Conservation (phyloP, 306 rosid genomes). For the Amphicarpaea edgeworthii region DNA sequence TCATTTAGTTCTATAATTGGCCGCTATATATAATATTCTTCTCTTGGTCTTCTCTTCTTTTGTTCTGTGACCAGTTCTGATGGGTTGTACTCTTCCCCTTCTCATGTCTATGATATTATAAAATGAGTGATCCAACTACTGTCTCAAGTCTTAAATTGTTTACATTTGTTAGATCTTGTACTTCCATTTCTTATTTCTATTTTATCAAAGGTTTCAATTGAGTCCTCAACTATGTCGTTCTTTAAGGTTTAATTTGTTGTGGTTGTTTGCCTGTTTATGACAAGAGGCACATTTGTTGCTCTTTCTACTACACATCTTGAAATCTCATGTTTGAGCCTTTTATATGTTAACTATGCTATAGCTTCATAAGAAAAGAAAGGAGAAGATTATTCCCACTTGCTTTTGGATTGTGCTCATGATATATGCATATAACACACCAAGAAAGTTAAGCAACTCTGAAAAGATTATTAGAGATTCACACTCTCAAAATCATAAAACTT, state of each 20-base stretch:
- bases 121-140: not conserved
- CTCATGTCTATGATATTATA: conserved; percentile 9
- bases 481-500: conserved; percentile 4
- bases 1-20: conserved; percentile 3
- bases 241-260: conserved; percentile 25
- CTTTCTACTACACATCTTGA: conserved; percentile 8
- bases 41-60: not conserved
- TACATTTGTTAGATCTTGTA: conserved; percentile 1
- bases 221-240: conserved; percentile 8
- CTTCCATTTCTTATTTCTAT: not conserved
- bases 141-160: conserved; percentile 1
- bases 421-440: conserved; percentile 2
- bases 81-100: not conserved
- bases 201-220: conserved; percentile 11
- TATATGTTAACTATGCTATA: too few relatives aligned
- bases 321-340: too few relatives aligned
- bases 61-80: conserved; percentile 17
- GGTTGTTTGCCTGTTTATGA: conserved; percentile 8
- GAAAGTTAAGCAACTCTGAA: conserved; percentile 19
- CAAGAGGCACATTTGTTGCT: conserved; percentile 16
- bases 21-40: not conserved
- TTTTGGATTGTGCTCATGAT: conserved; percentile 16
- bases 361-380: too few relatives aligned
- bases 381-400: conserved; percentile 20
- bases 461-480: conserved; percentile 27